These are phyloP conservation scores for Aureobasidium zeae DNA, from an alignment of 2,329 filamentous ascomycete genomes.

Conservation along the genomic window DNA sequence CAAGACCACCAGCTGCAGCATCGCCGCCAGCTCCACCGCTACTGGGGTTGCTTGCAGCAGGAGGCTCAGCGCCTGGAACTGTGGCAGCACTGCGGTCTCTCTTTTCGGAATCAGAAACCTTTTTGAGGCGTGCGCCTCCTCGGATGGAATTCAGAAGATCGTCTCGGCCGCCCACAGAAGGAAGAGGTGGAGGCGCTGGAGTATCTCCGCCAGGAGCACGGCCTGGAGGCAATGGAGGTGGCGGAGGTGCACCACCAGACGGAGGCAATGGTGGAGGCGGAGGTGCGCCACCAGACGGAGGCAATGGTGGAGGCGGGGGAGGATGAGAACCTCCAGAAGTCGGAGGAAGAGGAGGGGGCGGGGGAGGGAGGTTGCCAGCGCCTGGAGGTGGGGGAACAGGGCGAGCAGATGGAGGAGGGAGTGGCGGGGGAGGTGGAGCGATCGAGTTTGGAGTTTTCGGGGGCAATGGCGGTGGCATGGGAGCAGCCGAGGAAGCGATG, in stretches of 20 bases:
- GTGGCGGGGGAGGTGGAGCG: constrained; percentile 34
- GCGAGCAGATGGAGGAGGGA: constrained; percentile 28
- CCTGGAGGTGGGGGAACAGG: constrained; percentile 29
- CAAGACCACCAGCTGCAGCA: constrained; percentile 40
- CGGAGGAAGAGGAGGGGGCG: constrained; percentile 35
- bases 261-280: constrained; percentile 24
- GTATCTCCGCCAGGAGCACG: constrained; percentile 44
- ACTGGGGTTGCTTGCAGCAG: constrained; percentile 48
- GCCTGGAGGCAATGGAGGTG: constrained; percentile 37
- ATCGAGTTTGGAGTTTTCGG: constrained; percentile 27
- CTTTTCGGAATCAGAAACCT: constrained; percentile 62
- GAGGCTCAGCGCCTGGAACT: constrained; percentile 47
- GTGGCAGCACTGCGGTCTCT: constrained; percentile 59
- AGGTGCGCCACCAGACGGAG: constrained; percentile 29
- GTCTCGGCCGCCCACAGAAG: constrained; percentile 39
- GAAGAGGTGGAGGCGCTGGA: constrained; percentile 43
- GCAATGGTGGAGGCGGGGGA: constrained; percentile 33
- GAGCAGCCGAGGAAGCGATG: constrained; percentile 27
- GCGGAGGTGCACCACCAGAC: constrained; percentile 31
- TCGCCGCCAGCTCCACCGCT: constrained; percentile 42
- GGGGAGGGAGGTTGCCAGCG: constrained; percentile 29
- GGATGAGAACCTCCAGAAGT: constrained; percentile 29
- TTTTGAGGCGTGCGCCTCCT: constrained; percentile 56
- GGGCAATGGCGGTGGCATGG: constrained; percentile 35
- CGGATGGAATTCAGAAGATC: constrained; percentile 65